Evolutionary conservation across 2,329 filamentous ascomycete genomes (phyloP), one percentile per base, ranked within the genome.

Genomic region (Aureobasidium sp.): DNA sequence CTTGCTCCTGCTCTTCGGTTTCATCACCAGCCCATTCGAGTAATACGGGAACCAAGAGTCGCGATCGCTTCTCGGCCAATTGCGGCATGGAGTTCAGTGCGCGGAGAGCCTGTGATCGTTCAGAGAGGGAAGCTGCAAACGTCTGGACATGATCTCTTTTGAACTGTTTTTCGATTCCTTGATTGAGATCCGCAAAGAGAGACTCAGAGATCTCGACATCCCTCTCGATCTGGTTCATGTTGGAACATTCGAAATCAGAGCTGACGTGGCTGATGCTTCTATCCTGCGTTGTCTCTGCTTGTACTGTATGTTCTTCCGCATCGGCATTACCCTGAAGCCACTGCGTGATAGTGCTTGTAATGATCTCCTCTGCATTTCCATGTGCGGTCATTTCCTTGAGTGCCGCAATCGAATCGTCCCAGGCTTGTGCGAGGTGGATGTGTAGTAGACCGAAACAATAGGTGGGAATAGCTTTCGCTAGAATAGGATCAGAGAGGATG

Each of bases 361-460:
- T 81, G 21, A 82, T 78, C 36, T 87, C 85, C 70, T 97, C 91
- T 27, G 90, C 91, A 42, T 77, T 74, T 66, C 88, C 86, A 27
- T 81, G 82, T 66, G 89, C 82, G 25, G 86, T 83, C 59, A 99
- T 86, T 57, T 87, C 81, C 69, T 90, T 88, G 69, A 99, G 76
- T 0, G 89, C 86, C 60, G 86, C 83, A 55, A 88, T 85, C 0
- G 90, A 84, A 68, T 96, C 90, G 63, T 96, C 90, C 90, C 93
- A 97, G 6, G 95, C 79, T 39, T 91, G 91, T 0, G 91, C 84
- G 66, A 97, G 80, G 67, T 88, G 90, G 53, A 96, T 86, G 0
- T 92, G 94, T 63, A 97, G 81, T 74, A 97, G 83, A 53, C 94
- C 94, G 68, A 97, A 96, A 68, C 91, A 86, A 69, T 92, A 97